These are phyloP conservation scores for Botrytis aclada DNA, from an alignment of 2,329 filamentous ascomycete species.

Conservation along the genomic window DNA sequence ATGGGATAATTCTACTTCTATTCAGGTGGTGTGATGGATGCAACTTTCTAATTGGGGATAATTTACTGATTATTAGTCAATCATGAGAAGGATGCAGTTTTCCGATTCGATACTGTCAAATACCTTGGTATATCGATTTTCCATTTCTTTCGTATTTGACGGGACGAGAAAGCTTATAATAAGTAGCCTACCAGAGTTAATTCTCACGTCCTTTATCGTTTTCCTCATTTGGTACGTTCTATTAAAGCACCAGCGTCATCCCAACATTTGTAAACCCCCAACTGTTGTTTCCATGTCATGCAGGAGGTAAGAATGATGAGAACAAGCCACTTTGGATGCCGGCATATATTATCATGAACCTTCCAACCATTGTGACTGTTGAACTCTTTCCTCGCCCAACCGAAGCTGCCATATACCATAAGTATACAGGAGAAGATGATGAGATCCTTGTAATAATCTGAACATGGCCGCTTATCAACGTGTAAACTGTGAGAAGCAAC, in stretches of 20 bases:
- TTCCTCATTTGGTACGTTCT: neutral
- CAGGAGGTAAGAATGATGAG: constrained; percentile 87
- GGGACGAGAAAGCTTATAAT: neutral
- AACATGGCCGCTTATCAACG: constrained; percentile 80
- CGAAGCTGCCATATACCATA: constrained; percentile 67
- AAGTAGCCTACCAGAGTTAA: neutral
- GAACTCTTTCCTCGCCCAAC: constrained; percentile 18
- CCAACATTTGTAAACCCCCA: neutral
- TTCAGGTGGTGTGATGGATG: neutral
- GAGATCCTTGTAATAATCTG: constrained; percentile 90
- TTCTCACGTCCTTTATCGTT: neutral
- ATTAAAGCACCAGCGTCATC: neutral
- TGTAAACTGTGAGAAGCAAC: constrained; percentile 65
- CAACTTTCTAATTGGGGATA: neutral
- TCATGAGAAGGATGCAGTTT: neutral
- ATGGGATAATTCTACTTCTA: neutral
- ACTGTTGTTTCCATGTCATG: constrained; percentile 45
- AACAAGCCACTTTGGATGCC: constrained; percentile 80
- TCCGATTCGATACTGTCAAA: neutral
- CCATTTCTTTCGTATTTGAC: neutral
- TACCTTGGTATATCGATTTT: neutral
- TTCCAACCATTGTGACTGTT: constrained; percentile 24
- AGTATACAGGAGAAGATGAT: constrained; percentile 87
- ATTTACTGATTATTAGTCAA: neutral
- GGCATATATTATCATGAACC: constrained; percentile 76